phyloP scores from a whole-genome alignment of 331 rosid genomes.

The Pyrus hybrid region DNA sequence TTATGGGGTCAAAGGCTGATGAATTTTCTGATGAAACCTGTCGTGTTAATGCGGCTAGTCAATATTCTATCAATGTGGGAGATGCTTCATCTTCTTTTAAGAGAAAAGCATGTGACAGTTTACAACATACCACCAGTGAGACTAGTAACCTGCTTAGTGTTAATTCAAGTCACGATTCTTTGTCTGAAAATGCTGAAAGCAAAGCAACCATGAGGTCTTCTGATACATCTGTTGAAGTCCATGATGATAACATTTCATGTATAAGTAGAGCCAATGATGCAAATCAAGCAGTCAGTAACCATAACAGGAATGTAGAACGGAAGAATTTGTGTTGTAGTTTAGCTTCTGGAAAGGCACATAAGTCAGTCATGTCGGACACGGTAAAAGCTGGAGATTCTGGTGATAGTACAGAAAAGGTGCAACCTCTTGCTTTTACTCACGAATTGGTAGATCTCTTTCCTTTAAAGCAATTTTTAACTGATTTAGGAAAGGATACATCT shows the following conservation, averaged over 20 bases:
- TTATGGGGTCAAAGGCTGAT: constrained; percentile 47
- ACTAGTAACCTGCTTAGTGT: constrained; percentile 54
- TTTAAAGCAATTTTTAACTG: constrained; percentile 9
- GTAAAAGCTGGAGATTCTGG: constrained; percentile 35
- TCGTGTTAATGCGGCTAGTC: constrained; percentile 42
- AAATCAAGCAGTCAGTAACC: constrained; percentile 20
- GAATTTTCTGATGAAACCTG: constrained; percentile 65
- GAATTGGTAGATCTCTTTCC: constrained; percentile 14
- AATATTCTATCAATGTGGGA: constrained; percentile 43
- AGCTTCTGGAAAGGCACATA: constrained; percentile 38
- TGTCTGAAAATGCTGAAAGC: constrained; percentile 71
- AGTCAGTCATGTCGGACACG: constrained; percentile 31
- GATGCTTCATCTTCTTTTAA: constrained; percentile 41
- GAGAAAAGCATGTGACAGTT: constrained; percentile 48
- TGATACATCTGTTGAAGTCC: constrained; percentile 31
- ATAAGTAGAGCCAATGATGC: constrained; percentile 54
- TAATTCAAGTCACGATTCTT: constrained; percentile 54
- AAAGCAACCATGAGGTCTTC: constrained; percentile 31
- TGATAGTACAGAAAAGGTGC: constrained; percentile 32
- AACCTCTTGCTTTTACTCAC: constrained; percentile 13
- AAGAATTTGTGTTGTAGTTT: constrained; percentile 35
- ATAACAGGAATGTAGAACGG: constrained; percentile 29
- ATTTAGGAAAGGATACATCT: constrained; percentile 20
- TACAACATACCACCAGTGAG: constrained; percentile 48
- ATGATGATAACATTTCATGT: constrained; percentile 54